Conservation (phyloP, 2,329 filamentous ascomycete genomes). For the Paradendryphiella salina region DNA sequence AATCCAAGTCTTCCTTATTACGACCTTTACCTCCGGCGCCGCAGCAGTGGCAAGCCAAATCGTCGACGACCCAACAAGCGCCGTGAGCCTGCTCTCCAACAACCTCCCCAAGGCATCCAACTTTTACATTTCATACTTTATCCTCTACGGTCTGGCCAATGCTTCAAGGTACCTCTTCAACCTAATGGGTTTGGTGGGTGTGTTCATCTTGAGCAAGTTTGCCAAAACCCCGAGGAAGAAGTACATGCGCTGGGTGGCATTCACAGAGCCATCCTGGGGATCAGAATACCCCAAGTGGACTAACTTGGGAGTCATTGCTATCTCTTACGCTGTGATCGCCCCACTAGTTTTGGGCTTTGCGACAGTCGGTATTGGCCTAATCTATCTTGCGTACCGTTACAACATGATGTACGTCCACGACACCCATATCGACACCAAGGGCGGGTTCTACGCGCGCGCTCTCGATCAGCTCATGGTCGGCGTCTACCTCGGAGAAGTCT, state of each 20-base stretch:
- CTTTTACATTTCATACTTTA: slow-evolving; percentile 94
- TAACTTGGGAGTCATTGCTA: slow-evolving; percentile 51
- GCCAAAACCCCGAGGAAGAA: slow-evolving; percentile 52
- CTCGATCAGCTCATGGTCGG: slow-evolving; percentile 54
- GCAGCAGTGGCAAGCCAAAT: slow-evolving; percentile 62
- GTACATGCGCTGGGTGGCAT: slow-evolving; percentile 32
- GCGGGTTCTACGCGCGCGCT: slow-evolving; percentile 51
- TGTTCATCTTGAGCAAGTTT: slow-evolving; percentile 75
- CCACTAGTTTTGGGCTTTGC: slow-evolving; percentile 54
- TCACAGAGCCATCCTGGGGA: slow-evolving; percentile 52
- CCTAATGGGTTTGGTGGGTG: slow-evolving; percentile 76
- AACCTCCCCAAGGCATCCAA: slow-evolving; percentile 86
- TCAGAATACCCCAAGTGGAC: slow-evolving; percentile 53
- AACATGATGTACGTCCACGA: slow-evolving; percentile 56
- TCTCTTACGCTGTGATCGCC: slow-evolving; percentile 55
- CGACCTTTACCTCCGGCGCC: slow-evolving; percentile 79
- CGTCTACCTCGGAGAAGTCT: slow-evolving; percentile 53
- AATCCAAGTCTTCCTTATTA: slow-evolving; percentile 88
- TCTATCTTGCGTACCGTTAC: slow-evolving; percentile 55
- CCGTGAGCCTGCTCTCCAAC: slow-evolving; percentile 66
- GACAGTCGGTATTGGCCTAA: slow-evolving; percentile 49
- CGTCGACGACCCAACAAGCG: slow-evolving; percentile 62
- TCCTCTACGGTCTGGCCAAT: slow-evolving; percentile 70
- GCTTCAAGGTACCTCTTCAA: slow-evolving; percentile 63
- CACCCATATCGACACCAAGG: slow-evolving; percentile 53